Conservation (phyloP, 306 rosid species). For the Dryas drummondii region DNA sequence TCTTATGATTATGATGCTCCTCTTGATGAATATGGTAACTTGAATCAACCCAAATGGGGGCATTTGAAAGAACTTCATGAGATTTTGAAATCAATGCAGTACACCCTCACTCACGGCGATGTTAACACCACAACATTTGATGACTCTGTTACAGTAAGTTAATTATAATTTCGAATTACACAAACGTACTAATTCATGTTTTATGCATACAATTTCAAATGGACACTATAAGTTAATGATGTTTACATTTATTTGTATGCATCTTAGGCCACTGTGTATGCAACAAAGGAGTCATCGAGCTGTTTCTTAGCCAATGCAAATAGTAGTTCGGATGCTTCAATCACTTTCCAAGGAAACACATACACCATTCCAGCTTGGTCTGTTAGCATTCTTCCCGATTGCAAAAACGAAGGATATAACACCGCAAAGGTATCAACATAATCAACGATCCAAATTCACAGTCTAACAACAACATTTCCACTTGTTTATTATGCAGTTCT, state of each 20-base stretch:
- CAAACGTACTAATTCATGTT: no score
- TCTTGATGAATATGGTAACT: conserved; percentile 53
- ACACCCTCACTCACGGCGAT: conserved; percentile 37
- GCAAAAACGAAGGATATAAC: conserved; percentile 44
- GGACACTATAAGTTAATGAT: no score
- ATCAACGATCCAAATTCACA: no score
- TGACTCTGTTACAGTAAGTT: conserved; percentile 41
- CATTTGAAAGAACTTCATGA: conserved; percentile 54
- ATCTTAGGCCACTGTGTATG: conserved; percentile 42
- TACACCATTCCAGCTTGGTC: conserved; percentile 62
- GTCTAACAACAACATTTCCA: no score
- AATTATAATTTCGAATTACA: not conserved
- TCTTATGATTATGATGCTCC: conserved; percentile 64
- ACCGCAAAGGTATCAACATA: conserved; percentile 38
- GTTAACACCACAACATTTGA: conserved; percentile 33
- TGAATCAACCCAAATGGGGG: conserved; percentile 58
- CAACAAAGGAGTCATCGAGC: conserved; percentile 34
- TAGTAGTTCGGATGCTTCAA: conserved; percentile 34
- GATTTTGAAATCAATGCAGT: conserved; percentile 46
- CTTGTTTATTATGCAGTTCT: not conserved
- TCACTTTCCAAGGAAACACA: conserved; percentile 32
- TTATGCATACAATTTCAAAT: not conserved
- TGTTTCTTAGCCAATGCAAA: conserved; percentile 52
- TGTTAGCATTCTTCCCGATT: conserved; percentile 56
- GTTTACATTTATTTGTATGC: not conserved